Percentiles rank a stretch among this genome's conserved stretches.
These are phyloP conservation scores for Aspergillus affinis DNA, from an alignment of 495 filamentous ascomycete species.

Conservation along the genomic window DNA sequence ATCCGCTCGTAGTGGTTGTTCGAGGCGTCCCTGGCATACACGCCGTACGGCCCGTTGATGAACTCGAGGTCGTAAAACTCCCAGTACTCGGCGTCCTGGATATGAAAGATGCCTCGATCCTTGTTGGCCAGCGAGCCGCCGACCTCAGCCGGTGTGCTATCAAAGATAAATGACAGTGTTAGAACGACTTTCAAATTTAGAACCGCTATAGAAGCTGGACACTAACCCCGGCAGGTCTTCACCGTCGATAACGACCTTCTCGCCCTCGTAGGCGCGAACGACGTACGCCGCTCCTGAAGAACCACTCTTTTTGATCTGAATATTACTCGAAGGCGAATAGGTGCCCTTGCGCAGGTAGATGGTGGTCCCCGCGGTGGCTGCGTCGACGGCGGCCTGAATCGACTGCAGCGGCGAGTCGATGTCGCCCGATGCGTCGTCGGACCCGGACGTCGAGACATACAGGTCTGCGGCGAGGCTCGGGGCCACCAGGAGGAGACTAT, in stretches of 20 bases:
- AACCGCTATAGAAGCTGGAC: not conserved
- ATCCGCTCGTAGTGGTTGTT: constrained; percentile 24
- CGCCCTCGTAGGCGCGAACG: constrained; percentile 14
- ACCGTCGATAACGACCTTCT: constrained; percentile 20
- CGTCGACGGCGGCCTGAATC: constrained; percentile 20
- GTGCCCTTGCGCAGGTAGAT: constrained; percentile 21
- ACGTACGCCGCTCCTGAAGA: constrained; percentile 14
- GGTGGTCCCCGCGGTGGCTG: constrained; percentile 14
- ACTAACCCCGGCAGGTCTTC: constrained; percentile 18
- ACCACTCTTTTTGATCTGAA: constrained; percentile 21
- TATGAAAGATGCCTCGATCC: constrained; percentile 20
- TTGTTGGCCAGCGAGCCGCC: constrained; percentile 15
- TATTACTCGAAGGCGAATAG: constrained; percentile 19
- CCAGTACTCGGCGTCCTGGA: constrained; percentile 22
- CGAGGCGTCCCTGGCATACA: constrained; percentile 19
- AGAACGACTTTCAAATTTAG: not conserved
- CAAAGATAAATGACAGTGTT: not conserved
- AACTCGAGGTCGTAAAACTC: constrained; percentile 23
- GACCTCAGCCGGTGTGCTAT: constrained; percentile 17
- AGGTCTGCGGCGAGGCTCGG: constrained; percentile 16
- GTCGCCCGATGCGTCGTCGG: constrained; percentile 16
- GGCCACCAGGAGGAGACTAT: not conserved
- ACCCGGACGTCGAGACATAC: constrained; percentile 19
- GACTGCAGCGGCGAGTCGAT: constrained; percentile 15
- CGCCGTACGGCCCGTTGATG: constrained; percentile 21